Conservation (phyloP, 257 asterid genomes). For the Catharanthus roseus region DNA sequence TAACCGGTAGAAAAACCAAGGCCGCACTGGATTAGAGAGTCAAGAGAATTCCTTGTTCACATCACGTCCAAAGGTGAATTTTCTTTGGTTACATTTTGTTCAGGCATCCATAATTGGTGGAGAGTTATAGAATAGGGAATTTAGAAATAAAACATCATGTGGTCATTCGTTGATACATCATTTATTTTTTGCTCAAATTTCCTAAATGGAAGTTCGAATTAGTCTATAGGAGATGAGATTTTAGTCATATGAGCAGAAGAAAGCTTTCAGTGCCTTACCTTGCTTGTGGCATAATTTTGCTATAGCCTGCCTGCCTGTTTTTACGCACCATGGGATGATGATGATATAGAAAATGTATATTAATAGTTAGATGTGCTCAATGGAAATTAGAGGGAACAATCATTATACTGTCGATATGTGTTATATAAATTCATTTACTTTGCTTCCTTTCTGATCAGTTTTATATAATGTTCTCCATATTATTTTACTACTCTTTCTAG, state of each 20-base stretch:
- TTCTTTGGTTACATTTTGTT: constrained; percentile 7
- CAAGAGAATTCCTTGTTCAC: constrained; percentile 16
- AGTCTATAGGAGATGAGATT: constrained; percentile 14
- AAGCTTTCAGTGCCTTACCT: not conserved
- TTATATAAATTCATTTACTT: constrained; percentile 14
- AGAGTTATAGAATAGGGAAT: constrained; percentile 14
- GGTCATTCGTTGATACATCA: constrained; percentile 15
- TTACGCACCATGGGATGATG: constrained; percentile 15
- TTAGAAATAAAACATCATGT: constrained; percentile 23
- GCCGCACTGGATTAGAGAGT: constrained; percentile 85
- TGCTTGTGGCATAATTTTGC: constrained; percentile 14
- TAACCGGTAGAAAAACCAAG: constrained; percentile 49
- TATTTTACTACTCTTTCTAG: too few relatives aligned
- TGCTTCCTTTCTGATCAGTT: too few relatives aligned
- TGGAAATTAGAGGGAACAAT: constrained; percentile 10
- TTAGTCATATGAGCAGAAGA: constrained; percentile 15
- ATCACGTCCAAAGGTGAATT: not conserved
- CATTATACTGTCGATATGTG: constrained; percentile 8
- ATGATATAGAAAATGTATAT: constrained; percentile 43
- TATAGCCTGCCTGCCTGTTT: constrained; percentile 24
- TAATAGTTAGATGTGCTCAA: constrained; percentile 31
- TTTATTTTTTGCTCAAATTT: constrained; percentile 26
- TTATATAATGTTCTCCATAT: too few relatives aligned
- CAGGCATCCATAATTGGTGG: constrained; percentile 18
- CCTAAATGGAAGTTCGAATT: constrained; percentile 17